Percentiles rank a stretch among this genome's conserved stretches.
Conservation (phyloP, 768 basidiomycete genomes). For the Kwoniella dejecticola region DNA sequence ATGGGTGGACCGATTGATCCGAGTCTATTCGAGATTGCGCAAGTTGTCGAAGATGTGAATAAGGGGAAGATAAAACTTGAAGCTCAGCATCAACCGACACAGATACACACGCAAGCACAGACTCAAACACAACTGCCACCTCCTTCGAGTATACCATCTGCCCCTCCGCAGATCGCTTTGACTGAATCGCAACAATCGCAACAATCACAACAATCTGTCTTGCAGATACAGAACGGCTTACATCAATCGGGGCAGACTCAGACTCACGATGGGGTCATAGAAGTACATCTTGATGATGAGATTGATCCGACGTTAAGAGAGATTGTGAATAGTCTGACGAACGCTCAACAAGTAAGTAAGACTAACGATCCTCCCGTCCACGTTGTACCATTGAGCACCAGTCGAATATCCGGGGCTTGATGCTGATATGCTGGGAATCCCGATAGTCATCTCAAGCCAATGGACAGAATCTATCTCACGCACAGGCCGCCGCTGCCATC, state of each 20-base stretch:
- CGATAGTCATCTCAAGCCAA: conserved; percentile 14
- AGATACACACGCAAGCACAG: background rate
- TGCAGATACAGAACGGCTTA: background rate
- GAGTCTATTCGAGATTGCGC: conserved; percentile 36
- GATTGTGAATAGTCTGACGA: conserved; percentile 48
- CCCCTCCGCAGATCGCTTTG: too few species aligned
- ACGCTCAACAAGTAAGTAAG: conserved; percentile 45
- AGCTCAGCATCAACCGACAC: background rate
- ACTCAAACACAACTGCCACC: too few species aligned
- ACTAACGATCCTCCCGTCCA: too few species aligned
- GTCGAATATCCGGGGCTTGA: too few species aligned
- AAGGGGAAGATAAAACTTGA: conserved; percentile 27
- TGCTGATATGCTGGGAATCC: too few species aligned
- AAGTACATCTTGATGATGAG: conserved; percentile 23
- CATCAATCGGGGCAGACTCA: background rate
- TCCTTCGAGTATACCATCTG: too few species aligned
- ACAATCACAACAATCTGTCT: background rate
- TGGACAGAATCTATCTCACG: conserved; percentile 21
- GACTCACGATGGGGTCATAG: background rate
- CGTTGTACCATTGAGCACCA: too few species aligned
- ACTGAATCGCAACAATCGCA: conserved; percentile 6
- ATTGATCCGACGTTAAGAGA: conserved; percentile 50
- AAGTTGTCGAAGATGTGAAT: conserved; percentile 41
- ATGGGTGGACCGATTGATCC: conserved; percentile 44
- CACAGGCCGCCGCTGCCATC: conserved; percentile 32